Base-by-base conservation (phyloP, 192 early-diverging fungal genomes). In the Gigaspora rosea region DNA sequence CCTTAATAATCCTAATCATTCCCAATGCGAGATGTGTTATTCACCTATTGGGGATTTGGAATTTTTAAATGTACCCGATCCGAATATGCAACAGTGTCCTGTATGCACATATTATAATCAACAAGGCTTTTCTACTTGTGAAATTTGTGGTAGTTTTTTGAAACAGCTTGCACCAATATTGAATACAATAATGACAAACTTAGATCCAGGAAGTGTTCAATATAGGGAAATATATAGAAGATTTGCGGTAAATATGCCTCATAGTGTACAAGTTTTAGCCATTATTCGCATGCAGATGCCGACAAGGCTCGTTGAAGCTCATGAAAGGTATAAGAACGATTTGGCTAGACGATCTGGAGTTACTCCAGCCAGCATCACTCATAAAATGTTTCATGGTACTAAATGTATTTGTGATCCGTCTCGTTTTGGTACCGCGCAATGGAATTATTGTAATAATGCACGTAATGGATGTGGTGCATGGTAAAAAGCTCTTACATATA, bases 1-100 rank as follows among this genome's bases (percentile, higher is more conserved):
- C 27, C 22, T 22, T 27, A 69, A 69, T 52, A 10, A 50, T 69
- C n/a, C 67, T 50, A 16, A 32, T 33, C 20, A 20, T 12, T 46
- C 5, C 5, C 67, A 69, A 52, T 69, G 67, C 33, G 67, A 69
- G 49, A 69, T 69, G 67, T 69, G 67, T 15, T 69, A 50, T 69
- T 12, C 13, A 32, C 49, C 67, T 50, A 50, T 69, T 8, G 48
- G 11, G 16, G 41, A 51, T 12, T 27, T 50, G 22, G 46, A 47
- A 3, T 50, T 20, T 10, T 50, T 50, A 27, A 20, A 41, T 11
- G 10, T 16, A 32, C 18, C 33, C 3, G 48, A 69, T 11, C 20
- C 13, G 20, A 11, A 66, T 46, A 66, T 20, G 36, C 20, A 20
- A 13, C 67, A 69, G 49, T 69, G 67, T 15, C 48, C 48, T 41